Evolutionary conservation across 2,329 filamentous ascomycete genomes (phyloP), one percentile per base, ranked within the genome.

Genomic region (Trichoderma breve): DNA sequence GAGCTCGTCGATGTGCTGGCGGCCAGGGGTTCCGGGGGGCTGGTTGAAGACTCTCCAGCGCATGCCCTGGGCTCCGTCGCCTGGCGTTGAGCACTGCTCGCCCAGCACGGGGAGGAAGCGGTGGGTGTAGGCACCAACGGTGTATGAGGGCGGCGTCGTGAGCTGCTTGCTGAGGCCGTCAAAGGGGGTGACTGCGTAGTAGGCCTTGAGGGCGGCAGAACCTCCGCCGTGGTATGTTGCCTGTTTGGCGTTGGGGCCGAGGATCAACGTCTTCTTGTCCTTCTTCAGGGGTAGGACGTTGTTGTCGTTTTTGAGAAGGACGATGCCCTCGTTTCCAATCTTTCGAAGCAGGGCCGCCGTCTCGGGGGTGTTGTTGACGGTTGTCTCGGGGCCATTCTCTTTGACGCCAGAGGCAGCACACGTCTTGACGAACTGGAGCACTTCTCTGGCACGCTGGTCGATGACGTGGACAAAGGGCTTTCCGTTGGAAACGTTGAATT

Each of bases 281-380:
- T 89, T 90, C 39, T 86, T 86, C 4, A 92, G 79, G 0, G 92
- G 92, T 1, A 95, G 83, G 0, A 91, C 79, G 15, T 83, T 83
- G 47, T 86, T 86, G 14, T 93, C 86, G 74, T 95, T 95, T 82
- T 94, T 93, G 63, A 94, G 82, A 14, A 95, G 84, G 1, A 94
- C 91, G 9, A 93, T 89, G 4, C 89, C 89, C 77, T 94, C 91
- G 5, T 89, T 87, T 21, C 90, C 91, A 28, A 92, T 85, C 69
- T 86, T 85, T 21, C 92, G 86, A 26, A 93, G 86, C 60, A 94
- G 83, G 18, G 85, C 86, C 5, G 90, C 86, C 47, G 89, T 89
- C 78, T 92, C 87, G 0, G 87, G 84, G 0, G 87, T 91, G 76
- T 93, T 84, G 8, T 85, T 82, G 6, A 84, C 82, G 0, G 82